Evolutionary conservation across 768 basidiomycete genomes (phyloP), one percentile per base, ranked within the genome.

Genomic region (Podaxis sp.): DNA sequence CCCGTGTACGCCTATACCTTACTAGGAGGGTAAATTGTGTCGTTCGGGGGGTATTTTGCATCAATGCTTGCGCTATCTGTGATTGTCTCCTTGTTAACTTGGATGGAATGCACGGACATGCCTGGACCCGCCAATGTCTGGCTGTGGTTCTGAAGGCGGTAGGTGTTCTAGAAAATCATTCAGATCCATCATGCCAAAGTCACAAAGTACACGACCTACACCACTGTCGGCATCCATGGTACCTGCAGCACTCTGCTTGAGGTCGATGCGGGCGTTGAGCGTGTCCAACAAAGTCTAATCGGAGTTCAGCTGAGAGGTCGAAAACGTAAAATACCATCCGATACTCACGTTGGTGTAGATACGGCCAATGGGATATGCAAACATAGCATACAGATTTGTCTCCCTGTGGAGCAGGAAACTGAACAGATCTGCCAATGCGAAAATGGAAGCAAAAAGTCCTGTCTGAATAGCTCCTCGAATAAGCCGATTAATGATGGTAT

Each of bases 401-500:
- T 75, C 65, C 48, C 66, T 61, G 42, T 74, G 63, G 3, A 77
- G 65, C 5, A 72, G 53, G 60, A 74, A 75, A n/a, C 72, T 71
- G 28, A 82, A 74, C 30, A 84, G 68, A 59, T 82, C 80, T 12
- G 75, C 75, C 26, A 81, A 63, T 3, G 82, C 79, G 58, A 83
- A 83, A 0, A 79, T 69, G 0, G 77, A 77, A 26, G 78, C 78
- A 58, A 83, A 81, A 15, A 77, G 64, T 61, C 82, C 82, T 8
- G 82, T 82, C 65, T 82, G 81, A 40, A 83, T 71, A 4, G 82
- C 80, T 52, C 80, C 81, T 59, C 79, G 77, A 61, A 82, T 81
- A 13, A 83, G 72, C 33, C 77, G 76, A 55, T 79, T 80, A 63
- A 82, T 76, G 53, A 82, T 71, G 0, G 74, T 79, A 54, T 84